Conservation (phyloP, 2,329 filamentous ascomycete genomes). For the Alternaria metachromatica region DNA sequence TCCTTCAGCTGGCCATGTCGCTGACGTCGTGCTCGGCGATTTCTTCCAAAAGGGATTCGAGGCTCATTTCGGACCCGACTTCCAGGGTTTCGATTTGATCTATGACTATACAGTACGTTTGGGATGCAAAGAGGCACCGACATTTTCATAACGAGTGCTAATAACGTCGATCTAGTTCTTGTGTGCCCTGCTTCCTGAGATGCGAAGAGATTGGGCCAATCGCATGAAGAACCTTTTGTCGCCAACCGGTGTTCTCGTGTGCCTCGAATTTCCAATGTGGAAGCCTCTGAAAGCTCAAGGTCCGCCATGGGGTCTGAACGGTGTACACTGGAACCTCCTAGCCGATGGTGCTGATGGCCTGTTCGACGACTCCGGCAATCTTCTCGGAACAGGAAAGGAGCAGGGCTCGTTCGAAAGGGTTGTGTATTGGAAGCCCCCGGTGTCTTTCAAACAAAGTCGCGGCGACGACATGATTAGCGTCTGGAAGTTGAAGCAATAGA, state of each 20-base stretch:
- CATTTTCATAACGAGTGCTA: not conserved
- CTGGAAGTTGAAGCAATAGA: constrained; percentile 19
- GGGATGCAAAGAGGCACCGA: not conserved
- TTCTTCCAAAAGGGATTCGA: constrained; percentile 69
- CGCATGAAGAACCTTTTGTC: constrained; percentile 62
- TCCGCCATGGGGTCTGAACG: constrained; percentile 75
- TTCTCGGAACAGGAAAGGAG: constrained; percentile 1
- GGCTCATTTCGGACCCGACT: constrained; percentile 37
- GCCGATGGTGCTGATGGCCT: constrained; percentile 17
- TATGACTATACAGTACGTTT: constrained; percentile 64
- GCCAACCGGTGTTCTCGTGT: constrained; percentile 60
- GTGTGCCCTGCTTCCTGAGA: constrained; percentile 61
- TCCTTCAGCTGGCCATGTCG: not conserved
- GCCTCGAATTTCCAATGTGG: constrained; percentile 76
- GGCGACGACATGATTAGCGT: constrained; percentile 26
- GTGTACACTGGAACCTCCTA: constrained; percentile 22
- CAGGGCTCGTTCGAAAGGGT: constrained; percentile 16
- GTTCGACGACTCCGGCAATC: constrained; percentile 15
- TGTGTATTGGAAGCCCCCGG: constrained; percentile 20
- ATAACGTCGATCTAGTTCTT: constrained; percentile 56
- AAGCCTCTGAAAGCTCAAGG: constrained; percentile 69
- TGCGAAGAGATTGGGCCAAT: constrained; percentile 62
- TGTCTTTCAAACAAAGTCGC: constrained; percentile 23
- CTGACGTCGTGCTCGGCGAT: constrained; percentile 67
- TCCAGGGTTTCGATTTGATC: constrained; percentile 61